Evolutionary conservation across 106 monocot species (phyloP), one percentile per base, ranked within the genome.

Genomic region (Hemerocallis citrina): DNA sequence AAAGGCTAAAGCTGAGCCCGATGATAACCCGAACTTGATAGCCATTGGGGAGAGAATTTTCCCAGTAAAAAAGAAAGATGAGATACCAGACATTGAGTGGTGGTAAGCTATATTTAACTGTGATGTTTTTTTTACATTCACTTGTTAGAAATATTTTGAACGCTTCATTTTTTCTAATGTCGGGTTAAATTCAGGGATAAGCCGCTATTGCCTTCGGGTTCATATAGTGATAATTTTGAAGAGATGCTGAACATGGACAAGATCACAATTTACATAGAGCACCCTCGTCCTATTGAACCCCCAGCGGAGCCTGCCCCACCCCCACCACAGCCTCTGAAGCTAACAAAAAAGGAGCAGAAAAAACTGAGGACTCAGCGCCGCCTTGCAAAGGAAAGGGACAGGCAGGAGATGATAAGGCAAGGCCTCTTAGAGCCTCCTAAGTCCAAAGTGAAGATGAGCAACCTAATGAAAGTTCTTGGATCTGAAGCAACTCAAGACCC

Each of bases 391-490:
- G 95, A 95, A 69, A 86, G 70, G 68, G 95, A 95, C 57, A 80
- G 81, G 69, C 95, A 95, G 70, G 95, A 95, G 55, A 95, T 95
- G 95, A 89, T 95, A 39, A 73, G 95, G 58, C 95, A 95, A 61
- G 89, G 95, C 16, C 68, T 89, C 43, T 61, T 89, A 24, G 89
- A 95, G 52, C 95, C 89, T 33, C 86, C 89, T 0, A 95, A 95
- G 69, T 67, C 95, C 2, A 95, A 89, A 70, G 73, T 95, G 25
- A 95, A 95, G 61, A 89, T 89, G 89, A 89, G 86, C 69, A 95
- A 95, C 59, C 75, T 94, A 35, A 94, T 94, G 94, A 89, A 76
- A 69, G 94, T 94, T 7, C 75, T 95, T 20, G 83, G 78, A 24
- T 65, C 89, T 19, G 95, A 95, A 71, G 95, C 95, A 36, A 89